Evolutionary conservation across 1,139 yeast species (phyloP).

Genomic region (Candida gigantensis): DNA sequence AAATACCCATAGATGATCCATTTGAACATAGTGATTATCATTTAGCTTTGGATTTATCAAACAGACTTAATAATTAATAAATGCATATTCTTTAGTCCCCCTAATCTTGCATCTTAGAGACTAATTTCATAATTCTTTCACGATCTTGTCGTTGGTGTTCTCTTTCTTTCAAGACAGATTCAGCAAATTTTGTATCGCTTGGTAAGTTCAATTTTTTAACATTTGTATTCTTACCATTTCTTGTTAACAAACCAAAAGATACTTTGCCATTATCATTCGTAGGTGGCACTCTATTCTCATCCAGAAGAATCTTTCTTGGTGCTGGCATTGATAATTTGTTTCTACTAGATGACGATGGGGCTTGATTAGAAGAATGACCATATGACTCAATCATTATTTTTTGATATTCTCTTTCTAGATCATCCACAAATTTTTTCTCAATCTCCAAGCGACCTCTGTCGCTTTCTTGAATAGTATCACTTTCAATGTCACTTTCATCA

Average conservation of each 20-base stretch:
- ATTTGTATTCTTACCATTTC: conserved; percentile 46
- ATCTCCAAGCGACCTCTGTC: conserved; percentile 27
- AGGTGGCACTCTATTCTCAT: neutral
- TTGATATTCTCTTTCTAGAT: conserved; percentile 56
- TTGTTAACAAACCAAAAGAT: conserved; percentile 56
- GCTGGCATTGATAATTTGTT: conserved; percentile 24
- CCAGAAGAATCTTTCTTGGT: conserved; percentile 15
- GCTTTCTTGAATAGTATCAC: conserved; percentile 14
- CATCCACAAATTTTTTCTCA: conserved; percentile 49
- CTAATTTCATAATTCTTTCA: conserved; percentile 44
- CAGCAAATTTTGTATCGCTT: conserved; percentile 48
- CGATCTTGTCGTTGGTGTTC: conserved; percentile 37
- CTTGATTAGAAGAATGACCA: conserved; percentile 21
- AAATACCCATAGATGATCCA: conserved; percentile 26
- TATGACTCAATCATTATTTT: conserved; percentile 51
- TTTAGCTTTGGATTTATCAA: conserved; percentile 39
- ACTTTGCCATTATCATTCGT: conserved; percentile 17
- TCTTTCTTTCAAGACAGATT: conserved; percentile 33
- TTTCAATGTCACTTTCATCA: conserved; percentile 10
- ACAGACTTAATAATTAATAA: conserved; percentile 22
- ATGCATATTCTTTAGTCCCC: neutral
- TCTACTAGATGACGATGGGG: conserved; percentile 7
- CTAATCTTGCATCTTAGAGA: conserved; percentile 36
- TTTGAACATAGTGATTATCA: conserved; percentile 46
- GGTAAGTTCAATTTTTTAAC: conserved; percentile 51